Evolutionary conservation across 228 moss, liverwort and hornwort species (phyloP).

Genomic region (Sphagnum fallax): DNA sequence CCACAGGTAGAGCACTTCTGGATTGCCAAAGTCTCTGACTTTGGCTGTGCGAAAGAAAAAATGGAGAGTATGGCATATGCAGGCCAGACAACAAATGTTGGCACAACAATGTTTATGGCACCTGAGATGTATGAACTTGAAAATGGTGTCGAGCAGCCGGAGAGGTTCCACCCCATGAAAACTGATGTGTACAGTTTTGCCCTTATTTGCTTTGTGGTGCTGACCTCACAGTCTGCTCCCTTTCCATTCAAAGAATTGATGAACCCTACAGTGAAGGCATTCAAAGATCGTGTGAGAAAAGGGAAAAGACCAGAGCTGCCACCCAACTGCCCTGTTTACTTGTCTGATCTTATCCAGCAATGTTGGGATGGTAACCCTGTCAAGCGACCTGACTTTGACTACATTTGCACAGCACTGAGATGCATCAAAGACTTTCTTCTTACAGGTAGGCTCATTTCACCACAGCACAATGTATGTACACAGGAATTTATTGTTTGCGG

Average conservation of each 20-base stretch:
- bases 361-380: conserved; percentile 14
- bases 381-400: conserved; percentile 9
- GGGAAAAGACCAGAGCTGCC: conserved; percentile 4
- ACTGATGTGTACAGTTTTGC: neutral
- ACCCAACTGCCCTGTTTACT: neutral
- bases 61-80: neutral
- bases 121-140: conserved; percentile 8
- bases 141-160: conserved; percentile 1
- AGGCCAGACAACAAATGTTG: conserved; percentile 3
- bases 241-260: neutral
- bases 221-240: neutral
- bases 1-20: neutral
- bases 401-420: conserved; percentile 19
- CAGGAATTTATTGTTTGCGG: no score
- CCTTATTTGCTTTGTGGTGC: conserved; percentile 2
- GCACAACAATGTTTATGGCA: conserved; percentile 8
- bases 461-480: no score
- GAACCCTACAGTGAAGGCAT: neutral
- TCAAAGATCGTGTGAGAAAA: neutral
- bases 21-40: conserved; percentile 15
- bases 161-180: conserved; percentile 15
- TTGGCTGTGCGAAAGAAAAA: conserved; percentile 12
- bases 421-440: conserved; percentile 18
- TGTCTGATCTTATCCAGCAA: conserved; percentile 8
- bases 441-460: conserved; percentile 5